Percentiles rank a stretch among this genome's conserved stretches.
phyloP scores from a whole-genome alignment of 148 eudicot species.

The Bassia scoparia region DNA sequence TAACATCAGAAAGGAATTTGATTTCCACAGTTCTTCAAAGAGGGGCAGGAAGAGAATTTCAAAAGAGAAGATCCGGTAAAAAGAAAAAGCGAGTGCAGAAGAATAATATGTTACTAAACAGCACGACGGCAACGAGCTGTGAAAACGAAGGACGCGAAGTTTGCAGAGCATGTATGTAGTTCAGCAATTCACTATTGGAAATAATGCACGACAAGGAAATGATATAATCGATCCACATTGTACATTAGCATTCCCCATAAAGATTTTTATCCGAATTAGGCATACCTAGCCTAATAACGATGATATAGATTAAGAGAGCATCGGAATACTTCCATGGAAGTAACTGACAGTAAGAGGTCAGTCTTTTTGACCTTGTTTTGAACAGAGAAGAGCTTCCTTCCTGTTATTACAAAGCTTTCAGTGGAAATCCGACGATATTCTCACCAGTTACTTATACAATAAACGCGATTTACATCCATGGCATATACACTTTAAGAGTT shows the following conservation, averaged over 20 bases:
- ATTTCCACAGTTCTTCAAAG: not conserved
- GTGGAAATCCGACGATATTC: not conserved
- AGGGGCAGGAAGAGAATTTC: not conserved
- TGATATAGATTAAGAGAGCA: not conserved
- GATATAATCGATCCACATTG: not conserved
- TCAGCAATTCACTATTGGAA: slow-evolving; percentile 60
- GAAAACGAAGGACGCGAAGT: slow-evolving; percentile 60
- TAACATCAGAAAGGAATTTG: too few species aligned
- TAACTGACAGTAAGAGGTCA: slow-evolving; percentile 55
- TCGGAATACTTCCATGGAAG: slow-evolving; percentile 56
- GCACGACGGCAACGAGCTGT: slow-evolving; percentile 51
- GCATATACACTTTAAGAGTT: too few species aligned
- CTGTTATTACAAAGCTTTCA: slow-evolving; percentile 28
- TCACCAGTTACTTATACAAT: not conserved
- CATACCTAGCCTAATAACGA: not conserved
- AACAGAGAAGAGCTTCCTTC: slow-evolving; percentile 45
- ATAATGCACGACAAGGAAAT: slow-evolving; percentile 24
- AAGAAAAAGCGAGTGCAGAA: not conserved
- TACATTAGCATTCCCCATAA: not conserved
- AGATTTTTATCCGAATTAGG: not conserved
- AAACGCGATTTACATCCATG: not conserved
- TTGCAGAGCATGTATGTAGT: slow-evolving; percentile 58
- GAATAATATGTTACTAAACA: slow-evolving; percentile 35
- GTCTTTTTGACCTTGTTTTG: slow-evolving; percentile 49
- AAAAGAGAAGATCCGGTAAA: too few species aligned